Evolutionary conservation across 495 filamentous ascomycete species (phyloP).

Genomic region (Aspergillus nanangensis): DNA sequence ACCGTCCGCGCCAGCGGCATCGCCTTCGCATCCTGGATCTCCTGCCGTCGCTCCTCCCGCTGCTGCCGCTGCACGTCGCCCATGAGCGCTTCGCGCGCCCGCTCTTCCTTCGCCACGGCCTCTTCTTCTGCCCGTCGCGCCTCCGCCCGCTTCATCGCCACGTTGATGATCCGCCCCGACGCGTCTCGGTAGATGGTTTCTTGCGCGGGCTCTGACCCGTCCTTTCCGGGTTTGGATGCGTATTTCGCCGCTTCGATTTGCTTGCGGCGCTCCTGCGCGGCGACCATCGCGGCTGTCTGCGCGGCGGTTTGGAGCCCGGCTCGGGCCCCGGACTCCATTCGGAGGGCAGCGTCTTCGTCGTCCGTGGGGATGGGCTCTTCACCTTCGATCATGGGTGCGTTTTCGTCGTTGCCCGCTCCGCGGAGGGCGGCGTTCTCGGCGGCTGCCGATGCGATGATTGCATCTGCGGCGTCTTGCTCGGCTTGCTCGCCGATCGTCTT

Average conservation of each 20-base stretch:
- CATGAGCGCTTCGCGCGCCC: conserved; percentile 59
- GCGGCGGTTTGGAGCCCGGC: conserved; percentile 82
- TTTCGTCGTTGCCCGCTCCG: conserved; percentile 42
- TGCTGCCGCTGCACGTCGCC: conserved; percentile 76
- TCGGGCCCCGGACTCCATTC: conserved; percentile 79
- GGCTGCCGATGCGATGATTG: conserved; percentile 72
- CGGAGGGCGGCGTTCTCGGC: conserved; percentile 50
- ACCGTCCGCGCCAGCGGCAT: conserved; percentile 74
- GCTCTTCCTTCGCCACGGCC: conserved; percentile 57
- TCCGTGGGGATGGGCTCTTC: conserved; percentile 12
- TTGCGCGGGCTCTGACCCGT: conserved; percentile 37
- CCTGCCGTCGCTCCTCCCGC: conserved; percentile 52
- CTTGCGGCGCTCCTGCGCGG: conserved; percentile 58
- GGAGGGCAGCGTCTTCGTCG: conserved; percentile 22
- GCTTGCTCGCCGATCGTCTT: conserved; percentile 56
- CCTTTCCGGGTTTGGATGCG: conserved; percentile 33
- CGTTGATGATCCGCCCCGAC: conserved; percentile 84
- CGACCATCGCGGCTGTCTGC: conserved; percentile 70
- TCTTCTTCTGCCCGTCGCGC: conserved; percentile 69
- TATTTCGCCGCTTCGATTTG: conserved; percentile 37
- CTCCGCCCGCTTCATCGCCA: conserved; percentile 84
- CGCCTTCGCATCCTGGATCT: conserved; percentile 69
- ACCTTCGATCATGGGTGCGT: conserved; percentile 32
- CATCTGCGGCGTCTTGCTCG: conserved; percentile 69
- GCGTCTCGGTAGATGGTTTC: conserved; percentile 95